These are phyloP conservation scores for Pyricularia sp. DNA, from an alignment of 2,329 filamentous ascomycete genomes.

Conservation along the genomic window DNA sequence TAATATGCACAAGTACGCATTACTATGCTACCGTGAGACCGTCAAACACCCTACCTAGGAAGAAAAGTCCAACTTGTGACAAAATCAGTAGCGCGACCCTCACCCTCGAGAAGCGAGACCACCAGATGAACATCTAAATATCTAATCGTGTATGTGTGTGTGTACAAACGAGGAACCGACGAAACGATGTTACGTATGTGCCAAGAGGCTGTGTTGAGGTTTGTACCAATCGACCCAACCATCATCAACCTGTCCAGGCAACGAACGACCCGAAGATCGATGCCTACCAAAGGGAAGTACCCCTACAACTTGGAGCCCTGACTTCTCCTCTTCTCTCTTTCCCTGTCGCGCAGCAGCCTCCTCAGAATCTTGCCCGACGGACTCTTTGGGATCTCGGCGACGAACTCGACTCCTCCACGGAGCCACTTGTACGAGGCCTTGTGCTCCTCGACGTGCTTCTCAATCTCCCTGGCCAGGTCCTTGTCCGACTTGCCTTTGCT, in stretches of 20 bases:
- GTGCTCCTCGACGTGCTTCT: slow-evolving; percentile 48
- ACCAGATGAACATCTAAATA: background rate
- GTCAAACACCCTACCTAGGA: background rate
- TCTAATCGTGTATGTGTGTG: background rate
- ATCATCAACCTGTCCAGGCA: background rate
- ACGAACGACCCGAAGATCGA: too few relatives aligned
- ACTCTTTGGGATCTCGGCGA: slow-evolving; percentile 58
- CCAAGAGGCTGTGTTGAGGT: too few relatives aligned
- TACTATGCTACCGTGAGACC: background rate
- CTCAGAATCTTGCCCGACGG: slow-evolving; percentile 63
- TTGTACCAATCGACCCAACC: too few relatives aligned
- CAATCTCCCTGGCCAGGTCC: slow-evolving; percentile 38
- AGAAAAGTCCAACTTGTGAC: background rate
- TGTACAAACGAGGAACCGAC: background rate
- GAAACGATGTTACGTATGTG: background rate
- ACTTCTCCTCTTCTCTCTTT: slow-evolving; percentile 53
- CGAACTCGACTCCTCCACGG: slow-evolving; percentile 48
- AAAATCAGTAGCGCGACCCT: background rate
- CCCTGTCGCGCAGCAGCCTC: slow-evolving; percentile 56
- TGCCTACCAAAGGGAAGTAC: too few relatives aligned
- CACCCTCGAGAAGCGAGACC: background rate
- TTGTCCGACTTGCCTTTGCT: slow-evolving; percentile 27
- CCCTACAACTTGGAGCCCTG: slow-evolving; percentile 52
- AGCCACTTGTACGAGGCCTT: slow-evolving; percentile 59
- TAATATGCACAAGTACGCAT: too few relatives aligned